Conservation (phyloP, 2,329 filamentous ascomycete genomes). For the Nectriaceae sp. region DNA sequence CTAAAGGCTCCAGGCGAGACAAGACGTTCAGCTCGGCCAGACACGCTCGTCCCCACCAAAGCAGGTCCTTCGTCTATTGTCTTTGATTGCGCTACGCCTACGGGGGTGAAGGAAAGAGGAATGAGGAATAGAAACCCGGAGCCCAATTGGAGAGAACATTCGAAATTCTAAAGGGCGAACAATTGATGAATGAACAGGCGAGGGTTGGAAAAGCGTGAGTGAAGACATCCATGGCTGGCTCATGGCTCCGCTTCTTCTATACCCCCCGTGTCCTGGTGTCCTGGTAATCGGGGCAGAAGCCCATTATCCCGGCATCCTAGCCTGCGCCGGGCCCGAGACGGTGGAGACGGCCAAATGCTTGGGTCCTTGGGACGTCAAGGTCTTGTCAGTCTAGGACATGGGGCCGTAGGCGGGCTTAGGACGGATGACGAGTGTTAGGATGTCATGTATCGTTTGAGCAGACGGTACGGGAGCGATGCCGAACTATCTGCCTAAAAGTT, state of each 20-base stretch:
- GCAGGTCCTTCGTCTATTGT: slow-evolving; percentile 27
- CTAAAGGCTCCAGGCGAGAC: background rate
- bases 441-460: slow-evolving; percentile 8
- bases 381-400: background rate
- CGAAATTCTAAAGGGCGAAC: slow-evolving; percentile 16
- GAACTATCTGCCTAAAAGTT: slow-evolving; percentile 16
- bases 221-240: background rate
- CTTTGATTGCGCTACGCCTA: slow-evolving; percentile 28
- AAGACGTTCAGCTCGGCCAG: background rate
- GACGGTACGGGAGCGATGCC: slow-evolving; percentile 28
- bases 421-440: slow-evolving; percentile 1
- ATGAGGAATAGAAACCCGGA: slow-evolving; percentile 7
- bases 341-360: background rate
- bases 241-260: slow-evolving; percentile 13
- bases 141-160: slow-evolving; percentile 16
- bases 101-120: slow-evolving; percentile 14
- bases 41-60: slow-evolving; percentile 19
- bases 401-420: slow-evolving; percentile 10
- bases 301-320: slow-evolving; percentile 2
- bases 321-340: background rate
- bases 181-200: slow-evolving; percentile 19
- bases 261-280: slow-evolving; percentile 29
- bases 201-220: slow-evolving; percentile 9
- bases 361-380: background rate
- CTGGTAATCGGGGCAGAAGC: slow-evolving; percentile 28